Conservation (phyloP, 2,329 filamentous ascomycete species). For the Cladophialophora chaetospira region DNA sequence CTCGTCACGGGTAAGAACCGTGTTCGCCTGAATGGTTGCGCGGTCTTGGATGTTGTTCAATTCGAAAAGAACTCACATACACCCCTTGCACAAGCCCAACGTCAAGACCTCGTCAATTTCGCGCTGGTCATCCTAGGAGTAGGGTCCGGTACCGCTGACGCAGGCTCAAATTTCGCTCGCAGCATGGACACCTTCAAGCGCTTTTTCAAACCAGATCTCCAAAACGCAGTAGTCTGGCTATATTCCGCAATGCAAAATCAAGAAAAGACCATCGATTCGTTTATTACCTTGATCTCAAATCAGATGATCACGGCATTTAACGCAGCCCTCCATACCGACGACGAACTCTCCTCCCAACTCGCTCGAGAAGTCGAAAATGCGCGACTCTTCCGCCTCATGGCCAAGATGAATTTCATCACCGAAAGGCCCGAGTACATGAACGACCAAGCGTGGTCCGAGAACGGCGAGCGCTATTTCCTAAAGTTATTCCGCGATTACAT, state of each 20-base stretch:
- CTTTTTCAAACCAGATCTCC: constrained; percentile 75
- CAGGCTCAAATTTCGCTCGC: constrained; percentile 65
- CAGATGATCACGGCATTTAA: constrained; percentile 77
- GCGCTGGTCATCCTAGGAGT: constrained; percentile 83
- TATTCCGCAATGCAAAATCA: constrained; percentile 65
- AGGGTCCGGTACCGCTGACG: constrained; percentile 66
- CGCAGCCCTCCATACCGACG: constrained; percentile 74
- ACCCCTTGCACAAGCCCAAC: constrained; percentile 74
- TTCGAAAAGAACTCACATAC: constrained; percentile 65
- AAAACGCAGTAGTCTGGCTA: constrained; percentile 80
- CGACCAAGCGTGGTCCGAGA: constrained; percentile 82
- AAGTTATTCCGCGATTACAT: constrained; percentile 97
- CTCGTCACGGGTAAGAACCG: constrained; percentile 88
- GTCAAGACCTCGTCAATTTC: constrained; percentile 82
- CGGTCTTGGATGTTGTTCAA: constrained; percentile 84
- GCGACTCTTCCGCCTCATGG: constrained; percentile 73
- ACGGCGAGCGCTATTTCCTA: constrained; percentile 85
- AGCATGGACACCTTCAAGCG: constrained; percentile 75
- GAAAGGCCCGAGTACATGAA: constrained; percentile 84
- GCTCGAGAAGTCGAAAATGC: constrained; percentile 86
- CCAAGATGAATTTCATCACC: constrained; percentile 86
- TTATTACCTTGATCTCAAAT: constrained; percentile 74
- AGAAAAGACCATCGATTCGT: constrained; percentile 73
- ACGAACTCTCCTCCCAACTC: constrained; percentile 72
- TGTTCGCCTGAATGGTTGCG: constrained; percentile 83